phyloP scores from a whole-genome alignment of 805 yeast genomes.

The Kazachstania bromeliacearum region DNA sequence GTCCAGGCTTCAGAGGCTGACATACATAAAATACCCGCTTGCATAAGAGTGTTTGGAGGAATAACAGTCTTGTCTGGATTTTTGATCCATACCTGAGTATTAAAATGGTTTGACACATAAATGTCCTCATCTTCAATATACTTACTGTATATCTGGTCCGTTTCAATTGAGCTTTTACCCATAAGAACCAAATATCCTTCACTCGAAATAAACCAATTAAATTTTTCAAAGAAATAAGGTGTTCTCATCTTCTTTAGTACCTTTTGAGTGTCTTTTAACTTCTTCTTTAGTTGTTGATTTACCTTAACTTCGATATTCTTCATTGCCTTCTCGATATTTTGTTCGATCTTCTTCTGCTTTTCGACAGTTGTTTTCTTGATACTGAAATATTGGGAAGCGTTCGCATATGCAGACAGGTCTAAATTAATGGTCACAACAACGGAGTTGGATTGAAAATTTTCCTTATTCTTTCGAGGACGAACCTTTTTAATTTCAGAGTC shows the following conservation, averaged over 20 bases:
- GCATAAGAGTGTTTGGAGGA: slow-evolving; percentile 80
- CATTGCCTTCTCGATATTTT: slow-evolving; percentile 67
- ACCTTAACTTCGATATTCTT: slow-evolving; percentile 76
- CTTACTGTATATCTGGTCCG: slow-evolving; percentile 69
- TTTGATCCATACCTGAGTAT: slow-evolving; percentile 66
- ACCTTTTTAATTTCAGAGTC: slow-evolving; percentile 1
- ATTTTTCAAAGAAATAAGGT: slow-evolving; percentile 89
- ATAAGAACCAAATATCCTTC: slow-evolving; percentile 83
- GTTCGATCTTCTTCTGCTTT: slow-evolving; percentile 72
- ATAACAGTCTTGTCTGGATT: slow-evolving; percentile 68
- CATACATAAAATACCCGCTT: slow-evolving; percentile 81
- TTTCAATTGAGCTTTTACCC: slow-evolving; percentile 74
- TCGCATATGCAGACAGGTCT: slow-evolving; percentile 71
- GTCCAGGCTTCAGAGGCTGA: slow-evolving; percentile 87
- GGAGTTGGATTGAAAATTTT: slow-evolving; percentile 12
- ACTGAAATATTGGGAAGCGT: slow-evolving; percentile 74
- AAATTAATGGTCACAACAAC: slow-evolving; percentile 59
- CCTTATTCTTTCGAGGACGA: slow-evolving; percentile 3
- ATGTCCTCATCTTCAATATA: slow-evolving; percentile 67
- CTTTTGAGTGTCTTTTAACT: slow-evolving; percentile 48
- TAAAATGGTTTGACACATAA: slow-evolving; percentile 67
- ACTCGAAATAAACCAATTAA: slow-evolving; percentile 84
- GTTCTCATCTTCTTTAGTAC: slow-evolving; percentile 50
- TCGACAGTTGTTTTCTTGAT: slow-evolving; percentile 64
- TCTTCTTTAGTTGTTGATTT: slow-evolving; percentile 56